Evolutionary conservation across 768 basidiomycete genomes (phyloP).

Genomic region (Phaffia australis): DNA sequence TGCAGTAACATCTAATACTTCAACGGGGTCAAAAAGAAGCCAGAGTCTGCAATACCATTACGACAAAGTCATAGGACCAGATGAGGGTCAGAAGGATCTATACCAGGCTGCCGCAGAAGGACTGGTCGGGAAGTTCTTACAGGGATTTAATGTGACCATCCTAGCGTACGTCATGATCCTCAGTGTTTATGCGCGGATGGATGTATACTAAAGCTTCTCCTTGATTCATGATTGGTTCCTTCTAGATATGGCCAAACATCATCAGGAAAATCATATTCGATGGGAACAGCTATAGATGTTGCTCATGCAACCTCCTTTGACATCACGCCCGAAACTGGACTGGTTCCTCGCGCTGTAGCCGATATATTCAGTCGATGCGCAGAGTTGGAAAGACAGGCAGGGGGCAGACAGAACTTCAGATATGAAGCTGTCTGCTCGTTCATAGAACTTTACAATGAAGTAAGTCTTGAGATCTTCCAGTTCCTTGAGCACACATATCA

Average conservation of each 20-base stretch:
- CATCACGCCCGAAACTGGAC: conserved; percentile 45
- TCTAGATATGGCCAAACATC: conserved; percentile 76
- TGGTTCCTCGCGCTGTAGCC: conserved; percentile 86
- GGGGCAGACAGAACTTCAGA: conserved; percentile 57
- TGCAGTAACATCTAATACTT: conserved; percentile 40
- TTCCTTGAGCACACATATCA: neutral
- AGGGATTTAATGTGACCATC: conserved; percentile 95
- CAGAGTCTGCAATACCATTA: conserved; percentile 67
- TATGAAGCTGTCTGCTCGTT: conserved; percentile 44
- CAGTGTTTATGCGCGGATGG: neutral
- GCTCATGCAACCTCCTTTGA: conserved; percentile 8
- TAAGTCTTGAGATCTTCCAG: neutral
- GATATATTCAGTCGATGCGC: conserved; percentile 71
- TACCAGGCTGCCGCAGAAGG: conserved; percentile 67
- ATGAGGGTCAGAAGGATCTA: conserved; percentile 70
- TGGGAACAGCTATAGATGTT: conserved; percentile 61
- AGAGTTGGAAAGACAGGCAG: conserved; percentile 56
- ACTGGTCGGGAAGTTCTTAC: conserved; percentile 72
- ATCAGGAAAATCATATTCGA: conserved; percentile 93
- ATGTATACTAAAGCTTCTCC: neutral
- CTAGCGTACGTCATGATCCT: conserved; percentile 52
- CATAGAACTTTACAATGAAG: conserved; percentile 94
- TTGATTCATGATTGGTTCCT: neutral
- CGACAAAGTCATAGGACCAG: conserved; percentile 85
- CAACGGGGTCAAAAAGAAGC: conserved; percentile 50